Conservation (phyloP, 2,329 filamentous ascomycete species). For the Clarireedia hainanense region DNA sequence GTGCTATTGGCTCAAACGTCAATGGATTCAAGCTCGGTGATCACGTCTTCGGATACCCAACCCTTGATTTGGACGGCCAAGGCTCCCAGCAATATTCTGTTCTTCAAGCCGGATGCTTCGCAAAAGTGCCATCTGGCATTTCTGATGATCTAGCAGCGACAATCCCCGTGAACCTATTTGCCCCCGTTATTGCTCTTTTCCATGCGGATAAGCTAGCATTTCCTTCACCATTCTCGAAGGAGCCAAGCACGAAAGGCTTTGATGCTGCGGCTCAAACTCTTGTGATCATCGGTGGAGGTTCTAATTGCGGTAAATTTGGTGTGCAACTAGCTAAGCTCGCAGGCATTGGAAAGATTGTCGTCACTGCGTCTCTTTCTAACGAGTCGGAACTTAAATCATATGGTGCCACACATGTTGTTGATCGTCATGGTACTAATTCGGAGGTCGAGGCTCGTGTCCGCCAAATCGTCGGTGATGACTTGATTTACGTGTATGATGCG, state of each 20-base stretch:
- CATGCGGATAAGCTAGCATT: slow-evolving; percentile 3
- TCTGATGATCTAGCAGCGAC: slow-evolving; percentile 32
- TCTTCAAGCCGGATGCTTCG: slow-evolving; percentile 23
- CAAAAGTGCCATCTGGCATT: slow-evolving; percentile 30
- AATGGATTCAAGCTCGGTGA: neutral
- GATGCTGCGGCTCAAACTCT: slow-evolving; percentile 12
- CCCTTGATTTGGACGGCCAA: neutral
- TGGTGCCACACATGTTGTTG: slow-evolving; percentile 35
- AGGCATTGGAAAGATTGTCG: slow-evolving; percentile 33
- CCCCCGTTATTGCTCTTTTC: slow-evolving; percentile 31
- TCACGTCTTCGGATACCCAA: slow-evolving; percentile 1
- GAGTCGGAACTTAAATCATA: slow-evolving; percentile 27
- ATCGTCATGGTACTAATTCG: slow-evolving; percentile 21
- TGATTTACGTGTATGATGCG: slow-evolving; percentile 5
- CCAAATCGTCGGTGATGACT: slow-evolving; percentile 1
- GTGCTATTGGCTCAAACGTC: slow-evolving; percentile 27
- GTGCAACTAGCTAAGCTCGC: slow-evolving; percentile 29
- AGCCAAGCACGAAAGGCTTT: neutral
- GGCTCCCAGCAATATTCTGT: slow-evolving; percentile 34
- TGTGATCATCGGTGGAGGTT: slow-evolving; percentile 30
- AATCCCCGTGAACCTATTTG: slow-evolving; percentile 31
- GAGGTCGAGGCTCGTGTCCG: slow-evolving; percentile 2
- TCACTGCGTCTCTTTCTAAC: slow-evolving; percentile 26
- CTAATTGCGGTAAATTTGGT: slow-evolving; percentile 29
- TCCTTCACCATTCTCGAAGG: neutral